Evolutionary conservation across 129 eudicot species (phyloP).

Genomic region (Centaurea solstitialis): DNA sequence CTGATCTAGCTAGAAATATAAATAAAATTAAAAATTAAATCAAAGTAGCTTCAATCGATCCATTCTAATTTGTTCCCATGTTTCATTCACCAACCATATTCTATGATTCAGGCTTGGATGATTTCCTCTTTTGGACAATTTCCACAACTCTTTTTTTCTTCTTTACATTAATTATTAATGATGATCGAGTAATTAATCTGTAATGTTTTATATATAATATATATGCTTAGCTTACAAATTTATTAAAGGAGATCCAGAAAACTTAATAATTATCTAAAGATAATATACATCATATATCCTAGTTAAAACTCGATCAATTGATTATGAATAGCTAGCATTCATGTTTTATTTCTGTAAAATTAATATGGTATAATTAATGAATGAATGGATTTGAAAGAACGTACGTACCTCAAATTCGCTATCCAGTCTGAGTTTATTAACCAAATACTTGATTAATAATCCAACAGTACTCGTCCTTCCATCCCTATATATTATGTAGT

Average conservation of each 20-base stretch:
- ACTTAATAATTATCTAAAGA: too few relatives aligned
- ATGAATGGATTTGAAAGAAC: too few relatives aligned
- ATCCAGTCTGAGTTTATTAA: conserved; percentile 71
- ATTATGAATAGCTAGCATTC: conserved; percentile 3
- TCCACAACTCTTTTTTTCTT: background rate
- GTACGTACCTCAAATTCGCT: conserved; percentile 74
- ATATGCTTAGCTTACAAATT: conserved; percentile 1
- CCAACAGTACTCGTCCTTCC: conserved; percentile 66
- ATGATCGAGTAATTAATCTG: background rate
- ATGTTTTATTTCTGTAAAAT: too few relatives aligned
- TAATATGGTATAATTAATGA: too few relatives aligned
- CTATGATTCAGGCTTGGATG: background rate
- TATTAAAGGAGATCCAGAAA: background rate
- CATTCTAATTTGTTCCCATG: conserved; percentile 45
- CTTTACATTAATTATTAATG: background rate
- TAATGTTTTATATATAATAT: background rate
- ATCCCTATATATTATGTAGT: conserved; percentile 54
- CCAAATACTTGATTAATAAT: conserved; percentile 75
- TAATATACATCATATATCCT: too few relatives aligned
- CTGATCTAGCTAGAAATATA: background rate
- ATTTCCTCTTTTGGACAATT: background rate
- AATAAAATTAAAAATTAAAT: background rate
- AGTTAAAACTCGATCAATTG: background rate
- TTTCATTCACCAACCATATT: conserved; percentile 48
- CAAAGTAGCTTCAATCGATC: conserved; percentile 12